A percentile compares a stretch with the other conserved stretches of the same genome.
Evolutionary conservation across 768 basidiomycete species (phyloP).

Genomic region (Ramaria sp.): DNA sequence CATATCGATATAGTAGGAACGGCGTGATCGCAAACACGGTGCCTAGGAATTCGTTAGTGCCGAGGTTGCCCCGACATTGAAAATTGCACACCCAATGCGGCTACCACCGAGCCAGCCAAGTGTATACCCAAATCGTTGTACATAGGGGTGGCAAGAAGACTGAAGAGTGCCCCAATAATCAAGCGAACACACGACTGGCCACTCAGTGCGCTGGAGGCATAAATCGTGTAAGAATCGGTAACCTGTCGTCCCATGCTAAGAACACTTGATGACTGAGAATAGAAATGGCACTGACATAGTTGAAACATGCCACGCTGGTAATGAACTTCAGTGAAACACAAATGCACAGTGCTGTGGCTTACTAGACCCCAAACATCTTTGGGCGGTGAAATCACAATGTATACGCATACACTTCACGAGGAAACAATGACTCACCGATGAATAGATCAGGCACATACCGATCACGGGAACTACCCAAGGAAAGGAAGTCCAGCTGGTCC

Average conservation of each 20-base stretch:
- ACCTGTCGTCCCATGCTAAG: not conserved
- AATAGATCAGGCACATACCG: slow-evolving; percentile 5
- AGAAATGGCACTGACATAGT: not conserved
- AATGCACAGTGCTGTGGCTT: not conserved
- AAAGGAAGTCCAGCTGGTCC: not conserved
- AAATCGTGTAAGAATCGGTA: slow-evolving; percentile 3
- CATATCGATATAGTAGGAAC: slow-evolving; percentile 7
- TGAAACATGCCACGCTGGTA: slow-evolving; percentile 2
- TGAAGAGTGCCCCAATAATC: slow-evolving; percentile 1
- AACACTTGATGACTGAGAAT: not conserved
- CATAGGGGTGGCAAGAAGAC: not conserved
- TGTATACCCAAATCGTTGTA: slow-evolving; percentile 5
- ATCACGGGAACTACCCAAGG: not conserved
- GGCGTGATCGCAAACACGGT: slow-evolving; percentile 3
- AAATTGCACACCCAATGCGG: not conserved
- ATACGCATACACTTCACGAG: not conserved
- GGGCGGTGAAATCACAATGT: not conserved
- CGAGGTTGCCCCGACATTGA: not conserved
- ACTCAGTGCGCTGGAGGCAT: slow-evolving; percentile 5
- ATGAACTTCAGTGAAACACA: not conserved
- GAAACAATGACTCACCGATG: not conserved
- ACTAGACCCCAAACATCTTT: slow-evolving; percentile 7
- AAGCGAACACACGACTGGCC: slow-evolving; percentile 1
- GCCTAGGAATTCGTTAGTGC: not conserved
- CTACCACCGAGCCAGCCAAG: slow-evolving; percentile 1